Evolutionary conservation across 179 eudicot genomes (phyloP).

Genomic region (Amaranthus tricolor): DNA sequence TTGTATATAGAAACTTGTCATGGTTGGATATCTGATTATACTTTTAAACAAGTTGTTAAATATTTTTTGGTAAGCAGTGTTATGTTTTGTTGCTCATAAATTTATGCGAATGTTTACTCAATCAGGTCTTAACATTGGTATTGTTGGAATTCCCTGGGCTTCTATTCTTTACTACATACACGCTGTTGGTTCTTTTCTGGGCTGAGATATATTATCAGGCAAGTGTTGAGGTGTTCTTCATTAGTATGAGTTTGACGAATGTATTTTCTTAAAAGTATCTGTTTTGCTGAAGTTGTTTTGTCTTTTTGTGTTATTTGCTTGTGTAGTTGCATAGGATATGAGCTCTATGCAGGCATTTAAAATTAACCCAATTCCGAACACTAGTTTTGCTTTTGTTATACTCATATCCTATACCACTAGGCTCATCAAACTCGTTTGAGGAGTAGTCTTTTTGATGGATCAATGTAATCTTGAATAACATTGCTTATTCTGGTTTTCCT

Average conservation of each 20-base stretch:
- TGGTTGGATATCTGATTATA: not conserved
- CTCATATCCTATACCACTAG: too few species aligned
- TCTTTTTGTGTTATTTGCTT: not conserved
- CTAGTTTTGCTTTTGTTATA: too few species aligned
- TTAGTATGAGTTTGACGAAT: not conserved
- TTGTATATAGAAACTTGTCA: not conserved
- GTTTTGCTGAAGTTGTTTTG: not conserved
- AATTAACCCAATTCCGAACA: too few species aligned
- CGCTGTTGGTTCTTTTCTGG: conserved; percentile 93
- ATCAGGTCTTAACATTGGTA: conserved; percentile 61
- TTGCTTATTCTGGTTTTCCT: conserved; percentile 7
- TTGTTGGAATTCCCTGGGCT: conserved; percentile 85
- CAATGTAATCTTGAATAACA: not conserved
- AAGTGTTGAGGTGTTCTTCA: conserved; percentile 3
- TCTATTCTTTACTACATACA: conserved; percentile 84
- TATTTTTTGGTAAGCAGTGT: not conserved
- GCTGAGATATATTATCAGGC: conserved; percentile 98
- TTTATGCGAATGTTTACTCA: conserved; percentile 21
- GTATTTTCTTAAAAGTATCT: not conserved
- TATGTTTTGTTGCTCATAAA: not conserved
- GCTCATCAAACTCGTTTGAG: too few species aligned
- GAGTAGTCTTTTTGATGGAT: too few species aligned
- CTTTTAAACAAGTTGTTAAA: not conserved
- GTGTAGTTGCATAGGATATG: not conserved
- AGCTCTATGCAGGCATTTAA: too few species aligned